Base-by-base conservation (phyloP, 768 basidiomycete genomes). In the Auricularia cornea region DNA sequence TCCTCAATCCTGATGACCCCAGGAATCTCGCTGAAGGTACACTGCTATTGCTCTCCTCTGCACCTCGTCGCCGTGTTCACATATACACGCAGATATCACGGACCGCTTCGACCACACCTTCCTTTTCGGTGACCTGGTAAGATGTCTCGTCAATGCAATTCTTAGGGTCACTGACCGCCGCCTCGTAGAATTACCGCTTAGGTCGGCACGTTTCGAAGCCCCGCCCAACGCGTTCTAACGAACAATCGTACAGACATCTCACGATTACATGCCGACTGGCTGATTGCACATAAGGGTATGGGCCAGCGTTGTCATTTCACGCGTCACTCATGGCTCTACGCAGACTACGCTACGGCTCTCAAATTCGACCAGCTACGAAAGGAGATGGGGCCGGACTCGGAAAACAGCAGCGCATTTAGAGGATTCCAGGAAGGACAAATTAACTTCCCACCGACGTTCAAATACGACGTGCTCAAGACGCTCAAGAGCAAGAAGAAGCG, bases 181-280 rank as follows among this genome's bases (percentile, higher is more conserved):
- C 35, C 16, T 8, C 35, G 35, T 38, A 38, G 35, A 98, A 96
- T 73, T 97, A 97, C 70, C 83, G 95, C 35, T 76, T 97, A 59
- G 54, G 54, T 57, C 1, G 10, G 54, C 29, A 48, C 28, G 26
- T 38, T 38, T n/a, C n/a, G n/a, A n/a, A n/a, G 35, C 4, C 35
- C 4, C 2, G 35, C 35, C 16, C 2, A 38, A 10, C 16, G 35
- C 8, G n/a, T n/a, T n/a, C 4, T 38, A 14, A 38, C 35, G 35
- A 8, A 8, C 8, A 38, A 1, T 38, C 16, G 35, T 3, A 11
- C 30, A 57, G 88, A 95, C 66, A 84, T 97, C 54, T 89, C 94
- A 5, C 83, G 95, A 20, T 75, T 95, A 14, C 95, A 98, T 70
- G 94, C 94, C 3, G 95, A 98, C 73, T 97, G 94, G 94, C 78